Percentiles rank a stretch among this genome's conserved stretches.
phyloP scores from a whole-genome alignment of 148 eudicot genomes.

The Beta vulgaris region DNA sequence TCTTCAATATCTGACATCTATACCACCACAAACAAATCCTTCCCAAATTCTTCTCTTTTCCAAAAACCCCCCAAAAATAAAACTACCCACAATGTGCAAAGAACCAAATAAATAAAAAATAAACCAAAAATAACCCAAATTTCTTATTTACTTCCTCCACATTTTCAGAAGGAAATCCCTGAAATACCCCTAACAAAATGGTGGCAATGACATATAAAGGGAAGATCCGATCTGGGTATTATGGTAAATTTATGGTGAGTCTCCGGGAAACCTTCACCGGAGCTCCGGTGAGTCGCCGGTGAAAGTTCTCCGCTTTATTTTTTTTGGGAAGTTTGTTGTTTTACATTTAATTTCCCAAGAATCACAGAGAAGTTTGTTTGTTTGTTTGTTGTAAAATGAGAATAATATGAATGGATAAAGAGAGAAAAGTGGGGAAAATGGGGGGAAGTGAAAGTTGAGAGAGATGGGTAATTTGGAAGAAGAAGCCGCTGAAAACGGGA shows the following conservation, averaged over 20 bases:
- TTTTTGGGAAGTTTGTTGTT: background rate
- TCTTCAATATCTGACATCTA: constrained; percentile 35
- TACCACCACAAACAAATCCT: no score
- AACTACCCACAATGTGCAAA: background rate
- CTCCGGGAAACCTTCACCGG: constrained; percentile 18
- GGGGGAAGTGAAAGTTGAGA: background rate
- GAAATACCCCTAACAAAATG: background rate
- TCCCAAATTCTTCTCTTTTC: background rate
- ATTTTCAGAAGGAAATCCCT: background rate
- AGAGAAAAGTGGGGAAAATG: background rate
- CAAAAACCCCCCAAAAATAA: background rate
- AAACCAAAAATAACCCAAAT: constrained; percentile 1
- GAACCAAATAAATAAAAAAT: constrained; percentile 9
- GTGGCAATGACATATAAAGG: background rate
- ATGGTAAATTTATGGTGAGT: constrained; percentile 12
- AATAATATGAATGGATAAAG: background rate
- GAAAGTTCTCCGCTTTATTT: background rate
- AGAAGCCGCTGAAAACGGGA: constrained; percentile 32
- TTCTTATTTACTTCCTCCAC: background rate
- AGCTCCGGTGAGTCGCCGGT: constrained; percentile 9
- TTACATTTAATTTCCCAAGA: background rate
- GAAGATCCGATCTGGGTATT: constrained; percentile 29
- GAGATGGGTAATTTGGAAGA: constrained; percentile 13
- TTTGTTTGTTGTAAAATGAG: background rate
- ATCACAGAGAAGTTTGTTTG: background rate